A percentile compares a stretch with the other conserved stretches of the same genome.
Evolutionary conservation across 2,329 filamentous ascomycete genomes (phyloP).

Genomic region (Sporothrix variecibatus): DNA sequence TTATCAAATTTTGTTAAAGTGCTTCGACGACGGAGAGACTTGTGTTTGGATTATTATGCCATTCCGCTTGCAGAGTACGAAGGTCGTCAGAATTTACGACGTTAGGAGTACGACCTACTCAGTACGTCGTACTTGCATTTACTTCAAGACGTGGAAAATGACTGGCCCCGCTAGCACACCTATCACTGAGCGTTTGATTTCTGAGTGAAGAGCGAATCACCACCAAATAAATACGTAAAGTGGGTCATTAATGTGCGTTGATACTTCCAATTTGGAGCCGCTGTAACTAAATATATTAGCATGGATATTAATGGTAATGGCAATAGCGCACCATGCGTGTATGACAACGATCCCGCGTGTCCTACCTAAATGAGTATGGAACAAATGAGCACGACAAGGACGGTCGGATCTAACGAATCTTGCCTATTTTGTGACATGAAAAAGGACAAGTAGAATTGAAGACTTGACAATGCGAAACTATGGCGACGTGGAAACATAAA

Average conservation of each 20-base stretch:
- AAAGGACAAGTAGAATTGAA: not conserved
- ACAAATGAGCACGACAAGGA: too few species aligned
- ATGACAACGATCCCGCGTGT: not conserved
- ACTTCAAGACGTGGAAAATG: too few species aligned
- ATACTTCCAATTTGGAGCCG: not conserved
- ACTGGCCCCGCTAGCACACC: too few species aligned
- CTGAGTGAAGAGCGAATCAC: not conserved
- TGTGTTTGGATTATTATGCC: too few species aligned
- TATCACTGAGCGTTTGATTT: not conserved
- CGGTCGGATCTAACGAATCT: too few species aligned
- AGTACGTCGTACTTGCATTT: too few species aligned
- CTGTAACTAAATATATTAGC: slow-evolving; percentile 10
- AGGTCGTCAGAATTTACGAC: too few species aligned
- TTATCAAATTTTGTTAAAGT: not conserved
- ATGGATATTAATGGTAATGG: not conserved
- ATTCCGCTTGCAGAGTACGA: too few species aligned
- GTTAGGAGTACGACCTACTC: too few species aligned
- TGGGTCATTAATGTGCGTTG: not conserved
- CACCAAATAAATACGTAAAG: slow-evolving; percentile 1
- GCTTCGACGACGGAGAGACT: not conserved
- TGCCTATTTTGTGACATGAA: not conserved
- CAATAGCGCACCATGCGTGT: not conserved
- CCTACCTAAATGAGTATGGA: not conserved
- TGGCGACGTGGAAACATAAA: slow-evolving; percentile 3
- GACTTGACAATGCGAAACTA: not conserved